phyloP scores from a whole-genome alignment of 108 stramenopile genomes.

The Cyclotella sp. region DNA sequence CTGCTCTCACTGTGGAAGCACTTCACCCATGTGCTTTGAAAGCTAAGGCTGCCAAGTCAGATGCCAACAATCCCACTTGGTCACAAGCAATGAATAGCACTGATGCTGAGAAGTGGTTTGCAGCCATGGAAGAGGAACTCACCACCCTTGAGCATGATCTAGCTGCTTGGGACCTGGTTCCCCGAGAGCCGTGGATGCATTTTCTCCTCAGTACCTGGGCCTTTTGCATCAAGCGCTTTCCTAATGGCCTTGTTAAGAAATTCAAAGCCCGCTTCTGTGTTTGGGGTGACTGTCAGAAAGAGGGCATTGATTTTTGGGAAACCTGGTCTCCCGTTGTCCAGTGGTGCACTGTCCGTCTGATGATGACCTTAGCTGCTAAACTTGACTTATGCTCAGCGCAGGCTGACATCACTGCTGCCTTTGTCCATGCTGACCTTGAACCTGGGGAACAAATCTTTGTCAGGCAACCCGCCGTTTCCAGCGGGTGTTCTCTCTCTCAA shows the following conservation, averaged over 20 bases:
- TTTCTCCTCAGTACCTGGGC: constrained; percentile 56
- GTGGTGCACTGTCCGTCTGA: constrained; percentile 43
- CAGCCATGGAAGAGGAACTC: constrained; percentile 32
- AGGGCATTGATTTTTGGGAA: constrained; percentile 26
- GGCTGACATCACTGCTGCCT: constrained; percentile 53
- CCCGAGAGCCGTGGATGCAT: neutral
- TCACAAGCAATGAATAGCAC: constrained; percentile 34
- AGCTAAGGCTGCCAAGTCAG: neutral
- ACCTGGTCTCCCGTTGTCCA: constrained; percentile 57
- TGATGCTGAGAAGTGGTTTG: neutral
- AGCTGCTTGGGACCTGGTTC: constrained; percentile 33
- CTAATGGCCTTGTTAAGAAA: constrained; percentile 54
- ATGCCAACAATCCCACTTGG: neutral
- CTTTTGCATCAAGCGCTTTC: constrained; percentile 52
- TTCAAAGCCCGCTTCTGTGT: constrained; percentile 61
- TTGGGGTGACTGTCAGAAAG: constrained; percentile 39
- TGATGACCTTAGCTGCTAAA: constrained; percentile 30
- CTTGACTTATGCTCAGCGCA: neutral
- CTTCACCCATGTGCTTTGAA: neutral
- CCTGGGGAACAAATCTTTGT: constrained; percentile 50
- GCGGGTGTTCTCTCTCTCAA: constrained; percentile 11
- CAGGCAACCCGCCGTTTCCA: constrained; percentile 41
- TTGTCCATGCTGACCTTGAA: constrained; percentile 52
- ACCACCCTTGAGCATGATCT: constrained; percentile 16
- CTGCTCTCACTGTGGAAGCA: neutral